These are phyloP conservation scores for Acacia concinna DNA, from an alignment of 331 rosid genomes.

Conservation along the genomic window DNA sequence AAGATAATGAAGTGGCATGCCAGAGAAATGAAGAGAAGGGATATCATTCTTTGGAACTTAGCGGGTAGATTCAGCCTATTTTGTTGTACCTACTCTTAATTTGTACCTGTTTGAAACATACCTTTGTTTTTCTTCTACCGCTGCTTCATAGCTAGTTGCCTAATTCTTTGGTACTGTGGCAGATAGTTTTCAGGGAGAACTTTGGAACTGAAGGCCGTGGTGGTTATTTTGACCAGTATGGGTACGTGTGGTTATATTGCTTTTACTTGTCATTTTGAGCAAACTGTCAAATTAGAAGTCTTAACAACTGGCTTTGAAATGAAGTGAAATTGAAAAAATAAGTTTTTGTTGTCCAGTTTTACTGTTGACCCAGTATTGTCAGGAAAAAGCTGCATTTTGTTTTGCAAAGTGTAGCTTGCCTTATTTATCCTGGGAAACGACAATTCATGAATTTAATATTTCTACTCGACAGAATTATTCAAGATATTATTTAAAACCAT, in stretches of 20 bases:
- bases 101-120: too few relatives aligned
- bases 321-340: neutral
- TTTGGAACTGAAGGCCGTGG: constrained; percentile 97
- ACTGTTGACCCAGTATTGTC: neutral
- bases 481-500: constrained; percentile 88
- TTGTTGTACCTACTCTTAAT: too few relatives aligned
- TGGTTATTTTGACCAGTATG: constrained; percentile 89
- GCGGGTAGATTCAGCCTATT: too few relatives aligned
- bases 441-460: constrained; percentile 9
- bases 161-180: constrained; percentile 30
- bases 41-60: too few relatives aligned
- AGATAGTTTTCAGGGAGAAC: constrained; percentile 96
- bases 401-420: neutral
- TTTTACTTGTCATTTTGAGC: neutral
- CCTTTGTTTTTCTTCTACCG: too few relatives aligned
- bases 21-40: too few relatives aligned
- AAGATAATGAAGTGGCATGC: too few relatives aligned
- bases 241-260: constrained; percentile 51
- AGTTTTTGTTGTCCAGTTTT: constrained; percentile 2
- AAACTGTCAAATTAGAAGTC: constrained; percentile 20
- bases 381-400: neutral
- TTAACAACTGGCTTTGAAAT: neutral
- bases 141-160: too few relatives aligned
- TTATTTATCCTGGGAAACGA: neutral
- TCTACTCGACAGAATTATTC: constrained; percentile 63